phyloP scores from a whole-genome alignment of 1,284 basidiomycete genomes.

The Ceratobasidium sp. region DNA sequence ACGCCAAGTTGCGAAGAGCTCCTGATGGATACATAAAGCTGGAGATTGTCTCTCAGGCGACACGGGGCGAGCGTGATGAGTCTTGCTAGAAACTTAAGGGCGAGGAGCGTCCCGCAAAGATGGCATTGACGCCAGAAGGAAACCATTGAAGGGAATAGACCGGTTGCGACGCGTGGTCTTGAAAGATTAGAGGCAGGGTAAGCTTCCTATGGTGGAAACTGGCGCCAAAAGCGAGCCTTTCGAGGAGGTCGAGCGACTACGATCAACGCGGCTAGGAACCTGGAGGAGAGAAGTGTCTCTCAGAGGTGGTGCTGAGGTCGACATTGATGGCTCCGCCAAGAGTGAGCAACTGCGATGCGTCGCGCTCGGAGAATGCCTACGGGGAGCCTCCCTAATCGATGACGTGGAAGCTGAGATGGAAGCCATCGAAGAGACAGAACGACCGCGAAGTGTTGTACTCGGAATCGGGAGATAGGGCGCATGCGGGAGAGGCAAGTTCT shows the following conservation, averaged over 20 bases:
- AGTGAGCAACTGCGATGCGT: conserved; percentile 1
- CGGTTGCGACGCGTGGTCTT: background rate
- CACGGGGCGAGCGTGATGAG: background rate
- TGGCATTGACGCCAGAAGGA: background rate
- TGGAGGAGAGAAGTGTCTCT: background rate
- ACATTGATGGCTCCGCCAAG: conserved; percentile 5
- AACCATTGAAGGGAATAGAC: background rate
- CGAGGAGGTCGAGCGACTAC: conserved; percentile 10
- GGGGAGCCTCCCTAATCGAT: background rate
- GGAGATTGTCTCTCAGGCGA: conserved; percentile 6
- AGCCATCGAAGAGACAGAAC: background rate
- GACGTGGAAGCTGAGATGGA: conserved; percentile 21
- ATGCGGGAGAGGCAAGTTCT: conserved; percentile 22
- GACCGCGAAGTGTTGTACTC: conserved; percentile 21
- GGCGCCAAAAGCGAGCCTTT: background rate
- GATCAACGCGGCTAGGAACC: conserved; percentile 10
- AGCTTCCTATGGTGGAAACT: background rate
- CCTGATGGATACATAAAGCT: background rate
- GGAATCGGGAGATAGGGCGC: conserved; percentile 23
- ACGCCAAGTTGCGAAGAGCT: background rate
- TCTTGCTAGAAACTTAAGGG: background rate
- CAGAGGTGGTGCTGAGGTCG: background rate
- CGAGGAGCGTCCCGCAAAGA: background rate
- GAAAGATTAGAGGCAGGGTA: conserved; percentile 4
- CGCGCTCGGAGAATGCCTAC: background rate